Evolutionary conservation across 2,329 filamentous ascomycete genomes (phyloP).

Genomic region (Pseudocercospora eumusae): DNA sequence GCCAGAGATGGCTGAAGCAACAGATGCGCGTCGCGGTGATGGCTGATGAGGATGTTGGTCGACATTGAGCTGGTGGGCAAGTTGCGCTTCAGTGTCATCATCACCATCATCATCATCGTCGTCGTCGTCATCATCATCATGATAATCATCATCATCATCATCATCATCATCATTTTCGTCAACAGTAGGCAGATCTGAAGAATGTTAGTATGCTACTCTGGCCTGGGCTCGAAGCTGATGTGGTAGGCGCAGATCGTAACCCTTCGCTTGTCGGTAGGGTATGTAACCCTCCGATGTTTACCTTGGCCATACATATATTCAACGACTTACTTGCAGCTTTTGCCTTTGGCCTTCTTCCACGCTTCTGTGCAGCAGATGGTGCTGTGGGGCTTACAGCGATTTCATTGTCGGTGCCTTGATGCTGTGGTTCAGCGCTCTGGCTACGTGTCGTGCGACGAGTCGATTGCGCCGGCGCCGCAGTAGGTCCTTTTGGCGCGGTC

Average conservation of each 20-base stretch:
- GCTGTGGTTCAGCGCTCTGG: constrained; percentile 17
- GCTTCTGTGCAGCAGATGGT: constrained; percentile 1
- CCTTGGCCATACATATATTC: neutral
- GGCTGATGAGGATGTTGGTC: constrained; percentile 21
- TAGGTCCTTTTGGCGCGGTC: constrained; percentile 10
- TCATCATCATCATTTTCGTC: too few species aligned
- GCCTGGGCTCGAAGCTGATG: neutral
- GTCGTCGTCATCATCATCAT: too few species aligned
- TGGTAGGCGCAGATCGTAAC: neutral
- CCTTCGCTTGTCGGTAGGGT: constrained; percentile 5
- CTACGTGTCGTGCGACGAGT: constrained; percentile 17
- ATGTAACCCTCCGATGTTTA: neutral
- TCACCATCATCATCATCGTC: too few species aligned
- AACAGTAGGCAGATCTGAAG: constrained; percentile 16
- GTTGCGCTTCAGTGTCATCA: constrained; percentile 10
- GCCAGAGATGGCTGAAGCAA: constrained; percentile 48
- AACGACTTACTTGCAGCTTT: constrained; percentile 1
- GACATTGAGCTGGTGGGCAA: constrained; percentile 27
- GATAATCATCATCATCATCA: too few species aligned
- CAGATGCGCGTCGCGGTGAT: constrained; percentile 19
- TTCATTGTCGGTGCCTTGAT: neutral
- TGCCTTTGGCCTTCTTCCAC: constrained; percentile 2
- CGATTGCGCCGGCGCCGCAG: constrained; percentile 10
- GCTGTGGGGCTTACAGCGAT: neutral
- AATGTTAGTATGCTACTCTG: neutral